These are phyloP conservation scores for Grigorovia transvaalensis DNA, from an alignment of 805 yeast genomes.

Conservation along the genomic window DNA sequence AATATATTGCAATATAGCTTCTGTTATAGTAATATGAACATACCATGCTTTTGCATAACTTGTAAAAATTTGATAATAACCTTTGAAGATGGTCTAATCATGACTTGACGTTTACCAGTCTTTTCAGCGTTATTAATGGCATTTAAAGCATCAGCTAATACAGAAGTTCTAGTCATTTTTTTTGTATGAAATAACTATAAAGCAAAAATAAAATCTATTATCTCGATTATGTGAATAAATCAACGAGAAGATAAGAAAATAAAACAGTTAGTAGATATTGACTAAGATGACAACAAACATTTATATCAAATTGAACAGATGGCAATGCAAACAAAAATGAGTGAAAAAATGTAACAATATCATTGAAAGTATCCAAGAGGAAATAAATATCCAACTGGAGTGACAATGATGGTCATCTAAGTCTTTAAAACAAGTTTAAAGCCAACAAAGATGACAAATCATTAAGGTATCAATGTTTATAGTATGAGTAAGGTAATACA, in stretches of 20 bases:
- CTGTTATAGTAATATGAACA: constrained; percentile 9
- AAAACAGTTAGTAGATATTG: not conserved
- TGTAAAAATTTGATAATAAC: constrained; percentile 91
- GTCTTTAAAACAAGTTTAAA: not conserved
- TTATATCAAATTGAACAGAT: not conserved
- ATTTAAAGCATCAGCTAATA: constrained; percentile 95
- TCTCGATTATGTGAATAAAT: not conserved
- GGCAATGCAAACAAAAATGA: not conserved
- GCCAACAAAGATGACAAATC: not conserved
- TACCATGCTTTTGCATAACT: constrained; percentile 95
- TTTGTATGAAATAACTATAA: not conserved
- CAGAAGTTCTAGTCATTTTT: constrained; percentile 94
- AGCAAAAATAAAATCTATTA: not conserved
- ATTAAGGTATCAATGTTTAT: constrained; percentile 12
- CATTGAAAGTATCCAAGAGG: not conserved
- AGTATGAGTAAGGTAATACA: constrained; percentile 5
- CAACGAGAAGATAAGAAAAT: not conserved
- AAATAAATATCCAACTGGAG: not conserved
- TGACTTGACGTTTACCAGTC: constrained; percentile 97
- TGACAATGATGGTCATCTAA: not conserved
- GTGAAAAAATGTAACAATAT: not conserved
- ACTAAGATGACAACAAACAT: not conserved
- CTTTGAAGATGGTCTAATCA: constrained; percentile 96
- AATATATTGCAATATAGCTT: not conserved
- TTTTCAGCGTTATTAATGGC: constrained; percentile 98